Base-by-base conservation (phyloP, 768 basidiomycete species). In the Sarcodon sp. region DNA sequence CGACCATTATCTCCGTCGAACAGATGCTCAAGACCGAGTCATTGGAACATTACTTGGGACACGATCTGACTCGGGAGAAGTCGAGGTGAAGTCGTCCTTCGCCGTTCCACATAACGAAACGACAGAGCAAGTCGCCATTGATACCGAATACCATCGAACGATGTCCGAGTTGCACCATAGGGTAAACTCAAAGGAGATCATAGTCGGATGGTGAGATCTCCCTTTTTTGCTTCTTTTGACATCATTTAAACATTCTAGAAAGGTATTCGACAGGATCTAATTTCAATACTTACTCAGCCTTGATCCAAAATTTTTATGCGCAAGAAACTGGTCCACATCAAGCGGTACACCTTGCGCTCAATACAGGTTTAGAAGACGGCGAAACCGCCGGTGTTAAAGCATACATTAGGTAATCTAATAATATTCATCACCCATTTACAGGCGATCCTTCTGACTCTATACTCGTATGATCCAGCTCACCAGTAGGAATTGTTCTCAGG, bases 291-390 rank as follows among this genome's bases (percentile, higher is more conserved):
- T 93, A 91, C 68, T 93, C 93, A 27, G 91, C 94, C 9, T 76
- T 98, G 55, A 93, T 98, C 60, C 94, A 97, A 73, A 91, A 93
- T 66, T 96, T 96, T 69, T 98, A 96, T 66, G 80, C 87, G 36
- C 82, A 87, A 73, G 91, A 97, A 65, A 90, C 89, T 5, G 71
- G 79, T 0, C 87, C 91, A 3, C 79, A 85, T 61, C 88, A 83
- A 33, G 91, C 94, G 3, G 78, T 98, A 44, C 92, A 97, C 63
- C 72, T 98, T 47, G 83, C 91, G 4, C 69, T 98, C 35, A 88
- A 94, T 65, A 93, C 92, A 7, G 85, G 87, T 15, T 70, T 80
- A 3, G 80, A 82, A 52, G 73, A 66, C 44, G 73, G 72, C 9
- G 63, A 69, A 45, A 61, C 72, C 44, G 76, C 91, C 6, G 84